Evolutionary conservation across 1,139 yeast genomes (phyloP), one percentile per base, ranked within the genome.

Genomic region (Kodamaea alishanica): DNA sequence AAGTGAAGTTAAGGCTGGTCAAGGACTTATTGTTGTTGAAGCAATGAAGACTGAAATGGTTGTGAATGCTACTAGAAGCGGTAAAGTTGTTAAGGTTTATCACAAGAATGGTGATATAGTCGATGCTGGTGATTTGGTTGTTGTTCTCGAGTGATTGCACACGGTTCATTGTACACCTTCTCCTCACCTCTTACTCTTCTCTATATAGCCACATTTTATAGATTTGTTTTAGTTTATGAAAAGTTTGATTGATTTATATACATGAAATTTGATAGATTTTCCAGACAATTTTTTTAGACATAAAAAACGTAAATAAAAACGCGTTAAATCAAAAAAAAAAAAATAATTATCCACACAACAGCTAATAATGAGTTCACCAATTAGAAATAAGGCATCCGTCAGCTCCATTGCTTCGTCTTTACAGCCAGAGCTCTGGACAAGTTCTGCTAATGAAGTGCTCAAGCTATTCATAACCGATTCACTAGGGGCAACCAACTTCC

Each of bases 41-140:
- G 97, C 97, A 39, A 92, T 92, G 97, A 92, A 92, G 71, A 92
- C 98, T 1, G 98, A 92, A 62, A 89, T 92, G 96, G 77, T 81
- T 36, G 95, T 90, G 31, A 70, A 66, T 43, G 80, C 97, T 11
- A 75, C 95, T 3, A 73, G 63, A 37, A 70, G 66, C 7, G 97
- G 97, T 51, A 86, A 77, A 56, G 92, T 92, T 12, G 65, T 79
- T 37, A 86, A 87, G 66, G 72, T 92, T 33, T 67, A 81, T 45
- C 95, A 86, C 60, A 73, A 73, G 46, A 87, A 87, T 55, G 97
- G 97, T 52, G 96, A 90, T 56, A 86, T 90, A 86, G 95, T 90
- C 31, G 97, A 90, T 44, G 88, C 96, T 24, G 97, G 97, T 44
- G 97, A 90, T 59, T 65, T 89, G 48, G 96, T 92, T 33, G 97